Conservation (phyloP, 352 stramenopile genomes). For the Phytopythium ostracodes region DNA sequence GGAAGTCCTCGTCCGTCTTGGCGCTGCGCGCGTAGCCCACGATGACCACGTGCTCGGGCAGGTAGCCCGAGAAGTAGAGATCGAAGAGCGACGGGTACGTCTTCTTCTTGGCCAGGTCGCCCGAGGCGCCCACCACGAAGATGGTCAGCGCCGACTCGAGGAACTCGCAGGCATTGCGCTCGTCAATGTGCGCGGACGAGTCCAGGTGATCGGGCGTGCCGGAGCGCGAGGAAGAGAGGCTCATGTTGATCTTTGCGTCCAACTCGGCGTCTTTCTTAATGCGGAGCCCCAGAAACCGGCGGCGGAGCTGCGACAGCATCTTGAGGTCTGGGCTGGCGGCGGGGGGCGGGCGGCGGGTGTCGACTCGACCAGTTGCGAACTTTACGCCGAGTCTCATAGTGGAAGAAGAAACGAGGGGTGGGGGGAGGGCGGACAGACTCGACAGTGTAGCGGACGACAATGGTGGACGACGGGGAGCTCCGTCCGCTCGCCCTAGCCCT, state of each 20-base stretch:
- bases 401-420: neutral
- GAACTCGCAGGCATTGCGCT: conserved; percentile 66
- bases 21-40: conserved; percentile 79
- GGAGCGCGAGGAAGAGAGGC: conserved; percentile 22
- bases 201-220: conserved; percentile 3
- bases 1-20: conserved; percentile 86
- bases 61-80: conserved; percentile 73
- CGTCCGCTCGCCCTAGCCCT: neutral
- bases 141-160: conserved; percentile 66
- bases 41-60: conserved; percentile 82
- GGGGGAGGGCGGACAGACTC: neutral
- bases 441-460: neutral
- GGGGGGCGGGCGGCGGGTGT: neutral
- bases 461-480: too few species aligned
- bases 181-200: conserved; percentile 20
- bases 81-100: conserved; percentile 91
- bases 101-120: conserved; percentile 90
- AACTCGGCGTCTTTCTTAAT: conserved; percentile 34
- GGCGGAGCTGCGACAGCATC: conserved; percentile 43
- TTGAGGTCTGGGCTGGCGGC: neutral
- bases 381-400: neutral
- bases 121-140: conserved; percentile 85
- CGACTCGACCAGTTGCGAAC: neutral
- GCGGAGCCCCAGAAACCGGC: conserved; percentile 31
- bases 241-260: conserved; percentile 27